phyloP scores from a whole-genome alignment of 192 early-diverging fungal genomes.

The Entomortierella chlamydospora region DNA sequence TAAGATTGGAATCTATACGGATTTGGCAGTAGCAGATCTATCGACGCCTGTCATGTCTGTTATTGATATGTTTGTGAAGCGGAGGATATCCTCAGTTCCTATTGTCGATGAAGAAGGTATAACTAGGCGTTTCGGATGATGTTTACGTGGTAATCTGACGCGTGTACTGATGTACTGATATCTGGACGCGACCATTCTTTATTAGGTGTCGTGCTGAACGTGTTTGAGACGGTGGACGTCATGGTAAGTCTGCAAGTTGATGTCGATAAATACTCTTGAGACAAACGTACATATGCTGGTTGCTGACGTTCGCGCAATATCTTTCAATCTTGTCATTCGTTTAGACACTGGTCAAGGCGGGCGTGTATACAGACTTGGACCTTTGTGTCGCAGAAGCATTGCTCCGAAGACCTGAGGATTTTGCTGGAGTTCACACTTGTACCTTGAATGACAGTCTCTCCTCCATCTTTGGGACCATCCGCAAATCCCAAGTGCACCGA shows the following conservation, averaged over 20 bases:
- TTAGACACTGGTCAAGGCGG: conserved; percentile 72
- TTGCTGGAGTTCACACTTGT: conserved; percentile 95
- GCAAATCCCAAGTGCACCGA: conserved; percentile 87
- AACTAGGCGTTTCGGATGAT: too few relatives aligned
- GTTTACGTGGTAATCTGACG: too few relatives aligned
- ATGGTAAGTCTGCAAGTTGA: conserved; percentile 68
- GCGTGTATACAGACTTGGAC: conserved; percentile 81
- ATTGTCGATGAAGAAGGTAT: conserved; percentile 87
- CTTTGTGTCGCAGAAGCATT: conserved; percentile 91
- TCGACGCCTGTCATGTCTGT: conserved; percentile 89
- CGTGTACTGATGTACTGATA: too few relatives aligned
- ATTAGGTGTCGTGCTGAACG: conserved; percentile 86
- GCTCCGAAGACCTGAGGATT: conserved; percentile 86
- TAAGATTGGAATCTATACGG: conserved; percentile 88
- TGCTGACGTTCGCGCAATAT: too few relatives aligned
- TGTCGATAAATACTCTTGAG: not conserved
- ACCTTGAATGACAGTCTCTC: conserved; percentile 86
- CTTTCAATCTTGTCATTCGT: not conserved
- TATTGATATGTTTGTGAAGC: conserved; percentile 92
- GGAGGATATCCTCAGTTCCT: conserved; percentile 91
- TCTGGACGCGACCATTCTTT: not conserved
- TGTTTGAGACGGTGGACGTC: conserved; percentile 97
- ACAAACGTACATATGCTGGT: too few relatives aligned
- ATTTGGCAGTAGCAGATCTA: conserved; percentile 83
- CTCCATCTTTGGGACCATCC: conserved; percentile 90